These are phyloP conservation scores for Cyberlindnera saturnus DNA, from an alignment of 805 yeast species.

Conservation along the genomic window DNA sequence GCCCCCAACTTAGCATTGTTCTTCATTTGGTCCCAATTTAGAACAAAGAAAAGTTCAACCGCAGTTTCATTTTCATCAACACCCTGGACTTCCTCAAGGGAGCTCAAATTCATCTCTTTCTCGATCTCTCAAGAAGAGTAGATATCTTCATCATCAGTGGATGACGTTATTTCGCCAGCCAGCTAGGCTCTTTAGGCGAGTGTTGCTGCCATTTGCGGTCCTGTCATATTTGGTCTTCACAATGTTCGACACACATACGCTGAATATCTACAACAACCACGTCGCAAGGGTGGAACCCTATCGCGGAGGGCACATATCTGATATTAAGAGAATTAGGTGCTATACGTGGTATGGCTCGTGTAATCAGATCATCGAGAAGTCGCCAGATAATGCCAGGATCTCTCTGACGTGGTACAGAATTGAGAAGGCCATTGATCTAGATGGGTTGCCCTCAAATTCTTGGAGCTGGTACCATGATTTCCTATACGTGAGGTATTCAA, in stretches of 20 bases:
- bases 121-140: too few species aligned
- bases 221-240: constrained; percentile 10
- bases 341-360: constrained; percentile 27
- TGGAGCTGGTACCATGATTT: constrained; percentile 20
- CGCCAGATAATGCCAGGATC: constrained; percentile 1
- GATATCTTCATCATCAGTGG: background rate
- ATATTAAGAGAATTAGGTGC: constrained; percentile 25
- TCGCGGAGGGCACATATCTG: constrained; percentile 26
- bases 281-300: constrained; percentile 17
- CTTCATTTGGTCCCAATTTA: too few species aligned
- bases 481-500: constrained; percentile 23
- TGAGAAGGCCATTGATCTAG: constrained; percentile 19
- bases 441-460: constrained; percentile 9
- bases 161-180: constrained; percentile 1
- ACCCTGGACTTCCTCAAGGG: background rate
- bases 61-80: too few species aligned
- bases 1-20: too few species aligned
- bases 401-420: constrained; percentile 23
- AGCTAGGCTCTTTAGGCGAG: constrained; percentile 9
- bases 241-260: constrained; percentile 16
- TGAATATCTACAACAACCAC: constrained; percentile 16
- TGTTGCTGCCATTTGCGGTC: constrained; percentile 11
- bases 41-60: too few species aligned
- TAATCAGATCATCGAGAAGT: constrained; percentile 18
- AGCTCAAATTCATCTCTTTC: too few species aligned